Evolutionary conservation across 176 grass and related monocot species (phyloP), one percentile per base, ranked within the genome.

Genomic region (Melocanna baccifera): DNA sequence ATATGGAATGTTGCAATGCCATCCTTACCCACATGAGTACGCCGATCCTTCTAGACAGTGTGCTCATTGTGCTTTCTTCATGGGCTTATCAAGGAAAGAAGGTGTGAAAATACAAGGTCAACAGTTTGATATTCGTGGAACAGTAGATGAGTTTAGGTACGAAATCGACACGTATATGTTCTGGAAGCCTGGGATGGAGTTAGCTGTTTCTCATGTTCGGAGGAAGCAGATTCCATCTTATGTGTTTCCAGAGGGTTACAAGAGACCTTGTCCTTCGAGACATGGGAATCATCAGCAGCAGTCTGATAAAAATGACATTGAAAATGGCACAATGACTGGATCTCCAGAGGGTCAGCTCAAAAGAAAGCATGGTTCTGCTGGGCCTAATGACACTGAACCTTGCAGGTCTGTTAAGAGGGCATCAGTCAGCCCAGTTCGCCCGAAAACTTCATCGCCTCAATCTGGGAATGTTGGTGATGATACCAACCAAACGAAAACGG

Each of bases 81-180:
- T 99, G 97, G 97, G 97, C 18, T 89, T 99, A 84, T 87, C 89
- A 76, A 86, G 97, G 75, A 99, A 99, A 83, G 89, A 96, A 88
- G 92, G 93, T 23, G 96, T 93, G 23, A 87, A 90, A 78, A 89
- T 94, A 91, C 89, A 94, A 69, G 97, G 97, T 25, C 97, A 99
- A 80, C 93, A 94, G 61, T 99, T 99, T 73, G 97, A 99, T 92
- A 99, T 99, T 67, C 97, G 97, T 75, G 88, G 86, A 51, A 99
- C 97, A 10, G 97, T 99, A 46, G 97, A 99, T 22, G 97, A 99
- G 74, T 99, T 99, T 71, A 94, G 90, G 70, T 88, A 87, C 69
- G 83, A 87, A 18, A 94, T 99, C 48, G 86, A 86, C 83, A 76
- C 87, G 93, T 99, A 96, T 79, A 71, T 89, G 86, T 96, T 92